A percentile compares a stretch with the other conserved stretches of the same genome.
phyloP scores from a whole-genome alignment of 208 protist species.

The Crithidia sp. region DNA sequence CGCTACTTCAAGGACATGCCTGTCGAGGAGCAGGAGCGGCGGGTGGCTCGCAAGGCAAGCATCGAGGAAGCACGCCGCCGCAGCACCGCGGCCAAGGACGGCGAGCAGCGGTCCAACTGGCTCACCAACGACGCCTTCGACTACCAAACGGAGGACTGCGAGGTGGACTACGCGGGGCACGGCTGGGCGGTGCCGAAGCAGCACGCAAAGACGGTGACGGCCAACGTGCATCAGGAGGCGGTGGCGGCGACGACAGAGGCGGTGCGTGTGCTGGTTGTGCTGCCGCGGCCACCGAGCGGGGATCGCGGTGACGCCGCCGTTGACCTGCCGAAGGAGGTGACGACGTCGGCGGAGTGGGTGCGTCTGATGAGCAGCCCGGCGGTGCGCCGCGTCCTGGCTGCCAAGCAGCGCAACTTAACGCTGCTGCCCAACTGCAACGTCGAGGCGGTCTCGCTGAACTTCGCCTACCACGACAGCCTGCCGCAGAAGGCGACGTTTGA shows the following conservation, averaged over 20 bases:
- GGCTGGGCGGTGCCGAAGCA: conserved; percentile 51
- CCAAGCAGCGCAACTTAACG: conserved; percentile 18
- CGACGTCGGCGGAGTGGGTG: conserved; percentile 27
- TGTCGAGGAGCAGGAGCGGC: conserved; percentile 63
- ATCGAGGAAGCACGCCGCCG: conserved; percentile 77
- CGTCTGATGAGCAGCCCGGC: conserved; percentile 45
- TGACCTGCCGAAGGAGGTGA: background rate
- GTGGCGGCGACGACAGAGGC: background rate
- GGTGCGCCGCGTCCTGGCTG: conserved; percentile 24
- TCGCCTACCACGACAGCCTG: conserved; percentile 23
- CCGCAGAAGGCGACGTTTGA: conserved; percentile 40
- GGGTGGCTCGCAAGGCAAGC: conserved; percentile 48
- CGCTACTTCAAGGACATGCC: conserved; percentile 93
- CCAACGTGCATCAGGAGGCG: conserved; percentile 9
- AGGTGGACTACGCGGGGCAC: conserved; percentile 64
- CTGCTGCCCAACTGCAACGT: conserved; percentile 9
- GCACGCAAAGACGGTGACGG: conserved; percentile 41
- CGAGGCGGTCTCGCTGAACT: conserved; percentile 20
- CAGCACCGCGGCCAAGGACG: background rate
- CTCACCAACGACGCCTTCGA: conserved; percentile 87
- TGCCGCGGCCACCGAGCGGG: conserved; percentile 11
- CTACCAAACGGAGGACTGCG: conserved; percentile 83
- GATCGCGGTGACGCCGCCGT: background rate
- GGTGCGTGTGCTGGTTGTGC: conserved; percentile 46
- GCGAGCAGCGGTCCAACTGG: conserved; percentile 46